Percentiles rank a stretch among this genome's conserved stretches.
Conservation (phyloP, 768 basidiomycete genomes). For the Nidularia sp. region DNA sequence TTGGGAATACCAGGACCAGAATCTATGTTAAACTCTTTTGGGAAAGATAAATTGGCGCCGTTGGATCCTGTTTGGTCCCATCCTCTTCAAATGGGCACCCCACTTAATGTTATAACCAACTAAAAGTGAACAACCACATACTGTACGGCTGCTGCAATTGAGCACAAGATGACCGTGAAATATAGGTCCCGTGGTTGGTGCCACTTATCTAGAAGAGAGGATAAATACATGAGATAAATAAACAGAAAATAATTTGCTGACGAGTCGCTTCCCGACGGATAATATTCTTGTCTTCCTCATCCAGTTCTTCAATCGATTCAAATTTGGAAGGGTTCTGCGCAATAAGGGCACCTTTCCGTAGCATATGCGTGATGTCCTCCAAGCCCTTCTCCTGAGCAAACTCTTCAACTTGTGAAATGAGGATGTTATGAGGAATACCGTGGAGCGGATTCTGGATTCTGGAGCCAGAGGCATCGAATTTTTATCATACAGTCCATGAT, state of each 20-base stretch:
- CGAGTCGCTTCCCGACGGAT: constrained; percentile 45
- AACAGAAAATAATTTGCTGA: constrained; percentile 15
- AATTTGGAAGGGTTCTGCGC: constrained; percentile 62
- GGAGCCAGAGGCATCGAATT: too few relatives aligned
- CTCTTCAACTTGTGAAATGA: constrained; percentile 54
- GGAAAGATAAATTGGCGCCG: constrained; percentile 61
- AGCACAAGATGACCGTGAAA: constrained; percentile 47
- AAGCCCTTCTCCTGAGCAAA: constrained; percentile 53
- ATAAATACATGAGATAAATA: neutral
- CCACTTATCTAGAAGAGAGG: constrained; percentile 37
- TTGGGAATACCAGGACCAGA: constrained; percentile 18
- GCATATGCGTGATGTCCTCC: constrained; percentile 36
- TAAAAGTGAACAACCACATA: constrained; percentile 13
- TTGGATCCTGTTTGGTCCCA: constrained; percentile 68
- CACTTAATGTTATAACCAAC: neutral
- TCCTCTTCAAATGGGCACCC: constrained; percentile 24
- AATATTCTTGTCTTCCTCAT: constrained; percentile 29
- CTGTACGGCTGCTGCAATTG: constrained; percentile 80
- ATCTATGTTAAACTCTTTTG: constrained; percentile 39
- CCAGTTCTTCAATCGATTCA: constrained; percentile 31
- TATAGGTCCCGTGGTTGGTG: constrained; percentile 38
- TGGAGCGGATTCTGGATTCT: constrained; percentile 44
- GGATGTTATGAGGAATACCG: constrained; percentile 56
- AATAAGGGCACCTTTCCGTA: constrained; percentile 70
- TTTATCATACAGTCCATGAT: too few relatives aligned